Evolutionary conservation across 2,329 filamentous ascomycete genomes (phyloP), one percentile per base, ranked within the genome.

Genomic region (Dryadomyces quercivorus): DNA sequence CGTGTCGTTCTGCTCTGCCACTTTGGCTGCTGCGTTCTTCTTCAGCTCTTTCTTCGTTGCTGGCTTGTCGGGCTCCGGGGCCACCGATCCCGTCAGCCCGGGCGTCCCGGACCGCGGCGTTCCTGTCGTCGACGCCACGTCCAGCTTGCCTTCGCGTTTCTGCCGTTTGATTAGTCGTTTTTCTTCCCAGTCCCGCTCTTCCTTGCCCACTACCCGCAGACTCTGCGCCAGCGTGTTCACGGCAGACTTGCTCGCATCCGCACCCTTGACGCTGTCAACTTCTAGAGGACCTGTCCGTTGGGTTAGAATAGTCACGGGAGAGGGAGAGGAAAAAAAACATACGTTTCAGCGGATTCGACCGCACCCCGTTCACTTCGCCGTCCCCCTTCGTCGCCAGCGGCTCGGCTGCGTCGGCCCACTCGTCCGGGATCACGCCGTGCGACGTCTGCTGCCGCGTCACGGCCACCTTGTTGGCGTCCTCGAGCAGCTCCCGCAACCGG

Each of bases 31-130:
- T n/a, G 82, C 80, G 60, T 85, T 77, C 67, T 85, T 88, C 65
- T 85, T 81, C 57, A 75, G 76, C 66, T 95, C 90, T 71, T 96
- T 96, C 75, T 96, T 96, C 5, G 85, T 86, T 52, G 88, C 76
- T 3, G 82, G 76, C 67, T 90, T 92, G 60, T 80, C 76, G 1
- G 73, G 66, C 53, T 86, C 84, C 1, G 83, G 78, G 1, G 84
- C 81, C 45, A 80, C 75, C 1, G 80, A 74, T 6, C 80, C 81
- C 3, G 84, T 80, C 0, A 81, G 84, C 2, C 77, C 77, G 12
- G 80, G 75, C 16, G 80, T 80, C 13, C 76, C 72, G 22, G 80
- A n/a, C 36, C 52, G 36, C 13, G 52, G 36, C 22, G 38, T 50
- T 16, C 16, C 15, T 18, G 46, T 44, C 22, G 34, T 21, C 8